Base-by-base conservation (phyloP, 225 moss, liverwort and hornwort genomes). In the Neckera pumila region DNA sequence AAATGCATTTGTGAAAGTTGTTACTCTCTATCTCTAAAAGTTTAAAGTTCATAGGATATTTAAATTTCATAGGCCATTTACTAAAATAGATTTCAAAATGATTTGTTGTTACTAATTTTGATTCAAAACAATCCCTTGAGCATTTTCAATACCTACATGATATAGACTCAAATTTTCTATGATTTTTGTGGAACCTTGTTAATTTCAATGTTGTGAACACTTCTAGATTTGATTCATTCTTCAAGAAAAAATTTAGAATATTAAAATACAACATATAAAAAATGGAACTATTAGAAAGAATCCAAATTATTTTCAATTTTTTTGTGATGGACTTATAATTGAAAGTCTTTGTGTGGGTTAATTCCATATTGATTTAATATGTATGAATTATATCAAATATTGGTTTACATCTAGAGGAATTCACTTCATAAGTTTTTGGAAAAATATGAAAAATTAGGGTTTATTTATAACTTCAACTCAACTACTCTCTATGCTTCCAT, bases 401-500 rank as follows among this genome's bases (percentile, higher is more conserved):
- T 36, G 5, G 3, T 36, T 77, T 54, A 54, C 2, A 9, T 53
- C 23, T 2, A 36, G 0, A 36, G 0, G 2, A 16, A 26, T 5
- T 38, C 4, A 8, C 6, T 23, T 38, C 8, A 42, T 5, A 42
- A 5, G 1, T 26, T 71, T 27, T 42, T 8, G 26, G 9, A 12
- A 22, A 53, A 76, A 54, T 23, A 14, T 36, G 13, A 76, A 76
- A 14, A 54, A 75, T 53, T 54, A 54, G 25, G 14, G 36, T 36
- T 54, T 26, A n/a, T 56, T 56, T n/a, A 2, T 56, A 36, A 77
- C 1, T 54, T 36, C 6, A 1, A 17, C 4, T 78, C 25, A 33
- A 25, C 0, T 25, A 1, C 4, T 56, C 1, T 54, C 3, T 0
- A 2, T 36, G 4, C 23, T 25, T 54, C 3, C 1, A 54, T 0